Conservation (phyloP, 306 rosid species). For the Rosa multiflora region DNA sequence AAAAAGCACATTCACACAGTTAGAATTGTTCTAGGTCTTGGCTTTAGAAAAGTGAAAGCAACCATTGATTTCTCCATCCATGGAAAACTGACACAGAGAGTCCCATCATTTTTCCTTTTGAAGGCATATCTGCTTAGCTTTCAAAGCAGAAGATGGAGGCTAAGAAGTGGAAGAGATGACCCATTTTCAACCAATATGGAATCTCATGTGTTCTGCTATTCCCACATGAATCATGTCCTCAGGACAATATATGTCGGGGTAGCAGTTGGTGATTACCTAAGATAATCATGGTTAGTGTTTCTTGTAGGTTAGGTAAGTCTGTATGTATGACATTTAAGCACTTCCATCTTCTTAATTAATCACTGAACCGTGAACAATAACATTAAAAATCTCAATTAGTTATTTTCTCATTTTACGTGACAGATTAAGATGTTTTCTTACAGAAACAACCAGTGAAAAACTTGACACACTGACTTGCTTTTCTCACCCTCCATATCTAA, state of each 20-base stretch:
- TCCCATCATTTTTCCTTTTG: conserved; percentile 22
- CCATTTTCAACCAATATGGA: conserved; percentile 12
- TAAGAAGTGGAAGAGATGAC: not conserved
- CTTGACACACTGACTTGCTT: not conserved
- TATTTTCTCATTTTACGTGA: not conserved
- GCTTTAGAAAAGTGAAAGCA: conserved; percentile 54
- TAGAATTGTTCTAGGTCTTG: not conserved
- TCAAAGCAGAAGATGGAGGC: not conserved
- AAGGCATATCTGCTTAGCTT: conserved; percentile 1
- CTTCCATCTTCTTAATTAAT: not conserved
- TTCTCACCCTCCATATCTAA: too few relatives aligned
- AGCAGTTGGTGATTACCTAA: not conserved
- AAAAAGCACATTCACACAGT: not conserved
- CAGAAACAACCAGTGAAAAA: not conserved
- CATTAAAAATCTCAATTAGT: not conserved
- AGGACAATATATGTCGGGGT: conserved; percentile 17
- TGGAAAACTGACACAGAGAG: conserved; percentile 47
- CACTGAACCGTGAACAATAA: not conserved
- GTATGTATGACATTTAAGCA: not conserved
- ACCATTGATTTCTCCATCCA: conserved; percentile 47
- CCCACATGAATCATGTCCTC: not conserved
- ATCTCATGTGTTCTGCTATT: conserved; percentile 11
- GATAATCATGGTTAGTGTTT: conserved; percentile 6
- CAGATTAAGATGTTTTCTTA: too few relatives aligned
- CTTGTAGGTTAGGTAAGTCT: not conserved